Conservation (phyloP, 176 grass and related monocot genomes). For the Raddia guianensis region DNA sequence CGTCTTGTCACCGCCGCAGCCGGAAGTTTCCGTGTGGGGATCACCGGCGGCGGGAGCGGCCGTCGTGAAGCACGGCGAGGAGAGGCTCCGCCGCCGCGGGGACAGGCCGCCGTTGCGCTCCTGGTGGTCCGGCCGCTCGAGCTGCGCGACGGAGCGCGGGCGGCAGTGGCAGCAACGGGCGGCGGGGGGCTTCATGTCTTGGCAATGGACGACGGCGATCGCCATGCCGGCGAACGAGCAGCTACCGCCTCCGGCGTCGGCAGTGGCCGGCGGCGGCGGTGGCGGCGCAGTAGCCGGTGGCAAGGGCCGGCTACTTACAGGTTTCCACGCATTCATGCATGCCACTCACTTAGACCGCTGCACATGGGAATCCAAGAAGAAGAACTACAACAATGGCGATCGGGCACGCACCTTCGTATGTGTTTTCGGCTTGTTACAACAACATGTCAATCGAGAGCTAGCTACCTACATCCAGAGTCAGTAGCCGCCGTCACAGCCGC, state of each 20-base stretch:
- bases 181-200: slow-evolving; percentile 52
- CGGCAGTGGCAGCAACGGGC: slow-evolving; percentile 57
- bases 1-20: slow-evolving; percentile 29
- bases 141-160: slow-evolving; percentile 65
- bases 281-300: slow-evolving; percentile 3
- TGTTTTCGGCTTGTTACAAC: slow-evolving; percentile 31
- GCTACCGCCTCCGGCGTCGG: slow-evolving; percentile 18
- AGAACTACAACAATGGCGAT: background rate
- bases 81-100: slow-evolving; percentile 54
- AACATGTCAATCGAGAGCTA: slow-evolving; percentile 34
- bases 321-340: slow-evolving; percentile 1
- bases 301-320: slow-evolving; percentile 15
- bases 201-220: slow-evolving; percentile 57
- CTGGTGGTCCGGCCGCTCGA: slow-evolving; percentile 32
- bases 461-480: slow-evolving; percentile 47
- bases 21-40: background rate
- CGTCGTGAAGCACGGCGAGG: slow-evolving; percentile 63
- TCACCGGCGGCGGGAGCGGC: slow-evolving; percentile 14
- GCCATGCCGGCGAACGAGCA: slow-evolving; percentile 43
- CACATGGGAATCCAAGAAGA: background rate
- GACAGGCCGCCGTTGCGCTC: slow-evolving; percentile 51
- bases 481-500: background rate
- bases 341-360: background rate
- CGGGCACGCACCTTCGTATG: slow-evolving; percentile 20
- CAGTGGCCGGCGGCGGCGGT: background rate